These are phyloP conservation scores for Ophiocordyceps robertsii DNA, from an alignment of 2,329 filamentous ascomycete species.

Conservation along the genomic window DNA sequence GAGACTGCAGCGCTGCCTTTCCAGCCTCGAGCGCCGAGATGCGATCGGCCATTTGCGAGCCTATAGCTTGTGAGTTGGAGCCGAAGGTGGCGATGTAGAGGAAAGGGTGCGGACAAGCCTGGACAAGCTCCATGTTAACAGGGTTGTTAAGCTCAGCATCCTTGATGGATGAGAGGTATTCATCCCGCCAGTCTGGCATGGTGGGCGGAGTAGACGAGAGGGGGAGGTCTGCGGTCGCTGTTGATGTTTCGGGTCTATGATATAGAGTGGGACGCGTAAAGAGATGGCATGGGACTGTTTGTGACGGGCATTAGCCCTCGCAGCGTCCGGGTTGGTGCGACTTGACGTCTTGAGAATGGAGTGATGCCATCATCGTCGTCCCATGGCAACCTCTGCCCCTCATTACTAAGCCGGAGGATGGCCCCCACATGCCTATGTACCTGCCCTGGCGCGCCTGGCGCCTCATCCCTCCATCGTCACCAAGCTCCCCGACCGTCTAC, in stretches of 20 bases:
- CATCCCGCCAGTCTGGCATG: constrained; percentile 63
- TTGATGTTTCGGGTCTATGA: no score
- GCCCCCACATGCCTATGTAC: no score
- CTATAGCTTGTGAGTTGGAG: constrained; percentile 22
- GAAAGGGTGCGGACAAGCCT: constrained; percentile 50
- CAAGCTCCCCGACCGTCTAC: background rate
- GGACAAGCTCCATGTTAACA: constrained; percentile 53
- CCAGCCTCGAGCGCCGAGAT: constrained; percentile 50
- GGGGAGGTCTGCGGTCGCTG: no score
- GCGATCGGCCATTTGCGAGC: constrained; percentile 53
- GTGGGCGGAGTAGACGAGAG: constrained; percentile 2
- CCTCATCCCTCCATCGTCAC: background rate
- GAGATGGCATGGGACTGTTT: no score
- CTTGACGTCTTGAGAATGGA: no score
- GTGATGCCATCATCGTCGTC: no score
- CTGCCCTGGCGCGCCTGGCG: no score
- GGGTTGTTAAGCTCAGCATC: constrained; percentile 56
- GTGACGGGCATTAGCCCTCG: no score
- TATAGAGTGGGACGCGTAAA: no score
- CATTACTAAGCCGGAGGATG: no score
- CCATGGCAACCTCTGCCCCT: no score
- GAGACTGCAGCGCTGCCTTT: constrained; percentile 26
- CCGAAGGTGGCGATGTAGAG: background rate
- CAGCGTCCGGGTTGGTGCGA: no score
- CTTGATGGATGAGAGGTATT: constrained; percentile 64